Base-by-base conservation (phyloP, 306 rosid genomes). In the Lablab purpureus region DNA sequence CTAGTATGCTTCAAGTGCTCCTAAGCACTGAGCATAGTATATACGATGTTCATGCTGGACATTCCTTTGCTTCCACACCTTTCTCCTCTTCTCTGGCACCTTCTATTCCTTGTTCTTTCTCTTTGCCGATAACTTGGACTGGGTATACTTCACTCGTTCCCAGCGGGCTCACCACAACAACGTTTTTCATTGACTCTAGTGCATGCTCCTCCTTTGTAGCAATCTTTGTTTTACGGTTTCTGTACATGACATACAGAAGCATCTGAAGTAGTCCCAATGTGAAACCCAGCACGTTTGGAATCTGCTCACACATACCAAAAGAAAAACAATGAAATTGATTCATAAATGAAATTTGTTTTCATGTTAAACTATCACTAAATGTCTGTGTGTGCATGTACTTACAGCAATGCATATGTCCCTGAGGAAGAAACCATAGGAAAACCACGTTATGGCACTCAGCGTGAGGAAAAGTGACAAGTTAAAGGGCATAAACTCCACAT, bases 401-500 rank as follows among this genome's bases (percentile, higher is more conserved):
- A 94, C 94, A 32, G 92, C 92, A 60, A 94, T 59, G 82, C 92
- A 86, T 18, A 89, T 87, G 82, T 92, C 97, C 80, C 81, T 77
- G 19, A 84, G 81, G 2, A 86, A 65, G 40, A 86, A 23, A 14
- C 98, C 99, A 64, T 93, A 93, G 12, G 73, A 75, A 45, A 95
- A 93, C 99, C 98, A 95, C 82, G 76, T 76, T n/a, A 91, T 28
- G 36, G 98, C 97, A 74, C 99, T 93, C 63, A 95, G 10, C 10
- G 99, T 90, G 7, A 91, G 96, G 86, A 83, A 91, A 79, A 92
- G 47, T 6, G 98, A 93, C 7, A 95, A 47, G 13, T 46, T 7
- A 58, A 93, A 87, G 17, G 98, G 94, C 97, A 93, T 93, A 64
- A 84, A 93, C 23, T 95, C 96, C 0, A 95, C 92, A 50, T 97